Conservation (phyloP, 176 grass and related monocot genomes). For the Calamus simplicifolius region DNA sequence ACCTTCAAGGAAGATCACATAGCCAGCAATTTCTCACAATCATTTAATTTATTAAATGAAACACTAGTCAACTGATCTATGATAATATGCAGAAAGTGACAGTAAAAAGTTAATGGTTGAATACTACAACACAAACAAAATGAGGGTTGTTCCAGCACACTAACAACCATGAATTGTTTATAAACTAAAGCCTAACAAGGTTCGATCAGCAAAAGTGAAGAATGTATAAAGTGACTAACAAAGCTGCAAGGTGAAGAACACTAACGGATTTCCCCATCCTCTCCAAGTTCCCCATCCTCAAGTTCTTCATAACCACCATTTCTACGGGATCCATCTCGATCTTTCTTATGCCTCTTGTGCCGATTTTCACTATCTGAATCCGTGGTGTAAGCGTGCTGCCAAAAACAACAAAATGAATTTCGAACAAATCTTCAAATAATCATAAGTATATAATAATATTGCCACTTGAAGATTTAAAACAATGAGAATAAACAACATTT, state of each 20-base stretch:
- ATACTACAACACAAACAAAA: no score
- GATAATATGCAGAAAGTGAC: no score
- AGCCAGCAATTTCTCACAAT: no score
- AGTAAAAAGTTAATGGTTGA: no score
- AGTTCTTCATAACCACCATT: conserved; percentile 69
- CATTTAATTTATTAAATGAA: no score
- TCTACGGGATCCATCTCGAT: conserved; percentile 65
- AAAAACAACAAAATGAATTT: conserved; percentile 18
- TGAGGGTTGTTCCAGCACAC: no score
- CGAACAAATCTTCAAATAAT: not conserved
- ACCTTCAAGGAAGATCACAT: no score
- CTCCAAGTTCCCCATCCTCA: conserved; percentile 95
- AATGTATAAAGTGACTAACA: conserved; percentile 23
- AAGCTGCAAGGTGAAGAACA: conserved; percentile 18
- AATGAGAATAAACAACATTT: conserved; percentile 13
- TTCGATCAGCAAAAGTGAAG: no score
- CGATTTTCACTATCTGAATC: conserved; percentile 78
- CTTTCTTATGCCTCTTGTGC: conserved; percentile 76
- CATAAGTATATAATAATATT: no score
- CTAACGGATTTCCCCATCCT: conserved; percentile 82
- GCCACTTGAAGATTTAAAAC: conserved; percentile 1
- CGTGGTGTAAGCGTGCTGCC: conserved; percentile 72
- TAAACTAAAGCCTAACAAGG: no score
- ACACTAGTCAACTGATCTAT: no score
- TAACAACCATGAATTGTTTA: no score